Conservation (phyloP, 1,284 basidiomycete genomes). For the Irpex rosettiformis region DNA sequence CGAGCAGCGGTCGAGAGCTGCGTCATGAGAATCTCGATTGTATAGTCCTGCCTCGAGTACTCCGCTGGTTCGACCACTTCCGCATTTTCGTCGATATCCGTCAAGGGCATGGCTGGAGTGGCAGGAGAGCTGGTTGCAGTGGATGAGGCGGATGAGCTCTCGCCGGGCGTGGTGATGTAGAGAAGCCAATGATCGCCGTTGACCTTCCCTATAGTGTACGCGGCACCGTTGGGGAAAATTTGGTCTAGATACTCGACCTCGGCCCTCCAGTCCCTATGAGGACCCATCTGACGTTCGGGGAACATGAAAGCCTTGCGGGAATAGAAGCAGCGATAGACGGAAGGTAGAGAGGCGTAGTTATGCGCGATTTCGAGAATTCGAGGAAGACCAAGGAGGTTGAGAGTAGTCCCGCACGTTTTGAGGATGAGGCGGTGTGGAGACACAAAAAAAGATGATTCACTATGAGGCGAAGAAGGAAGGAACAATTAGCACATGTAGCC, state of each 20-base stretch:
- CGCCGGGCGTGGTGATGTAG: slow-evolving; percentile 76
- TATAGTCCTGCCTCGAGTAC: slow-evolving; percentile 66
- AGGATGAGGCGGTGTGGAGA: slow-evolving; percentile 95
- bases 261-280: slow-evolving; percentile 92
- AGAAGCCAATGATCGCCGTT: slow-evolving; percentile 99
- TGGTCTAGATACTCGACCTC: slow-evolving; percentile 92
- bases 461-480: slow-evolving; percentile 33
- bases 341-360: slow-evolving; percentile 69
- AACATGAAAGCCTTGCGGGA: slow-evolving; percentile 99
- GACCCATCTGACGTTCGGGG: slow-evolving; percentile 92
- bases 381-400: slow-evolving; percentile 92
- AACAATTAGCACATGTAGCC: slow-evolving; percentile 9
- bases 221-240: slow-evolving; percentile 85
- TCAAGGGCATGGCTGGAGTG: slow-evolving; percentile 10
- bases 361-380: slow-evolving; percentile 90
- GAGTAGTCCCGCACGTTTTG: slow-evolving; percentile 98
- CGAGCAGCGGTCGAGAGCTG: slow-evolving; percentile 79
- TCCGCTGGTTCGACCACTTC: slow-evolving; percentile 23
- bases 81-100: slow-evolving; percentile 15
- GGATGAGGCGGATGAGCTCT: slow-evolving; percentile 22
- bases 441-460: slow-evolving; percentile 97
- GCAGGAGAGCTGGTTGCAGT: slow-evolving; percentile 28
- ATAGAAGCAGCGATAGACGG: slow-evolving; percentile 92
- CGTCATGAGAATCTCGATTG: slow-evolving; percentile 99
- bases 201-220: slow-evolving; percentile 97